Percentiles rank a stretch among this genome's conserved stretches.
phyloP scores from a whole-genome alignment of 192 early-diverging fungal species.

The Podila horticola region DNA sequence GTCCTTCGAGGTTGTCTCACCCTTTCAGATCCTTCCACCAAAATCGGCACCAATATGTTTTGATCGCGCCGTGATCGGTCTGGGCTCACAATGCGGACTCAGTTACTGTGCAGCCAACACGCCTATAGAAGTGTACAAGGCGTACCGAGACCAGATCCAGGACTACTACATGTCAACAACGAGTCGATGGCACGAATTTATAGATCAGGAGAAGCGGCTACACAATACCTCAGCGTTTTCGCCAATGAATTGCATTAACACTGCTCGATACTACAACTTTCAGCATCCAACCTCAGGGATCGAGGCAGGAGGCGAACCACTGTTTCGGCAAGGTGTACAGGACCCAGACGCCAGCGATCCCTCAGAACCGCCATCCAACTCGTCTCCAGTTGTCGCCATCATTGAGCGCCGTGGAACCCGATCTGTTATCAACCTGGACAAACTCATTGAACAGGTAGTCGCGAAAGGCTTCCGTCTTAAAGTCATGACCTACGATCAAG shows the following conservation, averaged over 20 bases:
- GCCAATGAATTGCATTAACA: not conserved
- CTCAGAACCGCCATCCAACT: not conserved
- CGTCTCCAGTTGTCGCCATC: not conserved
- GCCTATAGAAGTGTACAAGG: not conserved
- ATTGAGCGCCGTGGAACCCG: slow-evolving; percentile 13
- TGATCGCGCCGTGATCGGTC: slow-evolving; percentile 33
- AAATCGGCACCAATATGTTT: slow-evolving; percentile 37
- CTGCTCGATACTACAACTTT: not conserved
- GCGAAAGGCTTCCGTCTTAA: slow-evolving; percentile 14
- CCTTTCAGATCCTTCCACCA: slow-evolving; percentile 7
- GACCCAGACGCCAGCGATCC: not conserved
- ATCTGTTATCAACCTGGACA: slow-evolving; percentile 4
- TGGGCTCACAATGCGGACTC: slow-evolving; percentile 31
- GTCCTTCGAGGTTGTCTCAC: slow-evolving; percentile 2
- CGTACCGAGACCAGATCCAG: not conserved
- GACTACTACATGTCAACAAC: not conserved
- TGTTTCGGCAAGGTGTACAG: not conserved
- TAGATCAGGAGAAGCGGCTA: not conserved
- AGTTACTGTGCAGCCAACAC: slow-evolving; percentile 21
- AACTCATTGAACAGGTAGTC: not conserved
- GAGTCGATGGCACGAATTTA: not conserved
- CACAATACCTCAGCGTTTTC: not conserved
- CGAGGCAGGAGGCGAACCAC: not conserved
- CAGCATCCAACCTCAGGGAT: not conserved
- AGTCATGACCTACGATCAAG: slow-evolving; percentile 14